phyloP scores from a whole-genome alignment of 1,139 yeast genomes.

The Saccharomyces hybrid region DNA sequence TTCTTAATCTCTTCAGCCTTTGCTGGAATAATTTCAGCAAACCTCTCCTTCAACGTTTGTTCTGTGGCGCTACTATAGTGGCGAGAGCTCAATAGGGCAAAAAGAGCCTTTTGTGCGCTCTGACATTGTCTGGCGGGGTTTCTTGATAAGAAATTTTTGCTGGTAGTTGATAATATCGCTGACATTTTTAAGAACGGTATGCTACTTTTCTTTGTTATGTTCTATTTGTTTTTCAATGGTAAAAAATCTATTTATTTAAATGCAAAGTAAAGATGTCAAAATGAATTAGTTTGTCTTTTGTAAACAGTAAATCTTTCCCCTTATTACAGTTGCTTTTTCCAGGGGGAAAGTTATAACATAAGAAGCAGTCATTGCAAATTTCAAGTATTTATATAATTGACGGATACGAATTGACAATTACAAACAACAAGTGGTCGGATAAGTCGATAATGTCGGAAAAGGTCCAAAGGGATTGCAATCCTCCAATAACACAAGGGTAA shows the following conservation, averaged over 20 bases:
- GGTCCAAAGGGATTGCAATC: not conserved
- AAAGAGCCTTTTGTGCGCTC: not conserved
- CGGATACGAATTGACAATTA: not conserved
- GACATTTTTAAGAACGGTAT: not conserved
- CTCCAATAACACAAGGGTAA: not conserved
- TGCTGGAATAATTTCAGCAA: constrained; percentile 85
- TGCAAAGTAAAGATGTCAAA: not conserved
- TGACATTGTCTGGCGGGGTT: not conserved
- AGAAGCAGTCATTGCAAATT: not conserved
- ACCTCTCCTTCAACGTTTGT: constrained; percentile 80
- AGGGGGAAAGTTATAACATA: not conserved
- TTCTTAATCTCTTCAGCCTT: constrained; percentile 87
- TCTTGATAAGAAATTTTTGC: not conserved
- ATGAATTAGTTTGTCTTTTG: not conserved
- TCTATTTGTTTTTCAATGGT: not conserved
- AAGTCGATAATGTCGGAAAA: not conserved
- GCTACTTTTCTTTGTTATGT: not conserved
- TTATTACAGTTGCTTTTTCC: not conserved
- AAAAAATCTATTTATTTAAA: not conserved
- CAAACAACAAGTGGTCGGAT: not conserved
- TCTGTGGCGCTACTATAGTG: constrained; percentile 10
- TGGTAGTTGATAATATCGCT: not conserved
- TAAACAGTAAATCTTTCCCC: not conserved
- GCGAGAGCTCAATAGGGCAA: not conserved
- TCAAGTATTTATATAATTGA: not conserved